Evolutionary conservation across 257 asterid species (phyloP).

Genomic region (Solanum etuberosum): DNA sequence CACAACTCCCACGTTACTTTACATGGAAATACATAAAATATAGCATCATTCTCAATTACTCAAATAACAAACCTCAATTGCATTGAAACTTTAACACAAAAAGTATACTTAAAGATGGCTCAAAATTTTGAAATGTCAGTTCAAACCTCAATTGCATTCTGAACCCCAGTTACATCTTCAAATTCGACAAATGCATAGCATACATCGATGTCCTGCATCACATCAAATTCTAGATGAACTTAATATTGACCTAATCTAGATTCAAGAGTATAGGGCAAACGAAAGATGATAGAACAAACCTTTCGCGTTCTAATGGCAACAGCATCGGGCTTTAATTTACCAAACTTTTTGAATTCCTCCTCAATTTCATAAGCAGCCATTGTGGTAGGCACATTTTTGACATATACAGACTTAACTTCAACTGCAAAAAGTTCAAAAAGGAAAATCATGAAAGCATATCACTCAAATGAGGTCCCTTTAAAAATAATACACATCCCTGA

Average conservation of each 20-base stretch:
- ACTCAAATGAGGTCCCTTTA: not conserved
- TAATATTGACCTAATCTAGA: not conserved
- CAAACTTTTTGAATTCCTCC: slow-evolving; percentile 91
- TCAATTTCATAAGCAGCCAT: slow-evolving; percentile 86
- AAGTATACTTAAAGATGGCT: not conserved
- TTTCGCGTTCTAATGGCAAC: slow-evolving; percentile 98
- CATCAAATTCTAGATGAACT: not conserved
- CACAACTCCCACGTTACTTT: not conserved
- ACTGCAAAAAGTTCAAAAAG: slow-evolving; percentile 26
- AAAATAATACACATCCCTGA: not conserved
- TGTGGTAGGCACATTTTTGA: slow-evolving; percentile 82
- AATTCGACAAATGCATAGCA: slow-evolving; percentile 96
- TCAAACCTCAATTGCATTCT: slow-evolving; percentile 82
- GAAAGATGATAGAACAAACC: slow-evolving; percentile 32
- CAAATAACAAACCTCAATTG: not conserved
- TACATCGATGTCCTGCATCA: slow-evolving; percentile 78
- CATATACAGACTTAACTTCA: slow-evolving; percentile 87
- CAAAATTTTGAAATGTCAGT: not conserved
- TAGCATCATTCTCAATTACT: not conserved
- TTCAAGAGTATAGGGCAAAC: not conserved
- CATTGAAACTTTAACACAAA: not conserved
- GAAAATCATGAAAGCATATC: not conserved
- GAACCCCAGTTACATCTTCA: slow-evolving; percentile 89
- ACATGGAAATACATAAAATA: not conserved
- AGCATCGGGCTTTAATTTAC: slow-evolving; percentile 73